Evolutionary conservation across 176 grass and related monocot genomes (phyloP).

Genomic region (Musa itinerans): DNA sequence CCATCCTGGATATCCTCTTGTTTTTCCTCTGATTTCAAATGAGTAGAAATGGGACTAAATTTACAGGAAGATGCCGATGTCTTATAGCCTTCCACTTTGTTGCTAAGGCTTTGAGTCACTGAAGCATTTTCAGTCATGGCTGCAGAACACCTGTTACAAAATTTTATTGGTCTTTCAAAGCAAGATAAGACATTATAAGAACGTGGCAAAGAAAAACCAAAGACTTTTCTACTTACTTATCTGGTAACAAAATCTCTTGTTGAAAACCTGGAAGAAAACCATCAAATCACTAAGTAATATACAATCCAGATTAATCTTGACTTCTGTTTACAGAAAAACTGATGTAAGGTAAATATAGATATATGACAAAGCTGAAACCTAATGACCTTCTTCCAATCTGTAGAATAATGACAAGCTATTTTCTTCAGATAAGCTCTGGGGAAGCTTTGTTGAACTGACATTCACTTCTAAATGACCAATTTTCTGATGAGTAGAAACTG

Average conservation of each 20-base stretch:
- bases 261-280: slow-evolving; percentile 41
- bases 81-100: slow-evolving; percentile 33
- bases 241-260: slow-evolving; percentile 29
- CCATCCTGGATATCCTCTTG: slow-evolving; percentile 37
- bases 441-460: neutral
- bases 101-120: slow-evolving; percentile 27
- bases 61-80: neutral
- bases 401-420: neutral
- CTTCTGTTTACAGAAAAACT: neutral
- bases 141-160: slow-evolving; percentile 34
- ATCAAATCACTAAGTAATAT: neutral
- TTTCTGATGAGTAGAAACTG: neutral
- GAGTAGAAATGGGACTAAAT: slow-evolving; percentile 19
- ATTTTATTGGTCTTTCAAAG: slow-evolving; percentile 13
- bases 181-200: slow-evolving; percentile 6
- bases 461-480: neutral
- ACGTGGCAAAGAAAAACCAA: neutral
- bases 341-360: slow-evolving; percentile 1
- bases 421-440: neutral
- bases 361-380: neutral
- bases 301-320: neutral
- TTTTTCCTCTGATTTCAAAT: slow-evolving; percentile 26
- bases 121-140: slow-evolving; percentile 36
- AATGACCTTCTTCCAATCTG: neutral
- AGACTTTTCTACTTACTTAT: slow-evolving; percentile 18